Conservation (phyloP, 1,284 basidiomycete species). For the Phylloporus gajari region DNA sequence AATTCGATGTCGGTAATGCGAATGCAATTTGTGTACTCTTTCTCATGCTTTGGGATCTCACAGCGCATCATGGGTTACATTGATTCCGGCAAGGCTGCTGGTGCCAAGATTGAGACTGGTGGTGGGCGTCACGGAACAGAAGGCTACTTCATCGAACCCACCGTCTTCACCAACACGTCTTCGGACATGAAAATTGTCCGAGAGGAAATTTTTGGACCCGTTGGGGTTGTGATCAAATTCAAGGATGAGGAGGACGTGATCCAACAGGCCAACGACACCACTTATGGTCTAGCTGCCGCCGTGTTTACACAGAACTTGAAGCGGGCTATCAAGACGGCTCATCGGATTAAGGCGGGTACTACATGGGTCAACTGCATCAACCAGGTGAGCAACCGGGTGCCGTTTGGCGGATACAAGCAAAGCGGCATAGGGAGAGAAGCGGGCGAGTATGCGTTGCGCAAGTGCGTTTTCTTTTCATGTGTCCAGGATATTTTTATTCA, state of each 20-base stretch:
- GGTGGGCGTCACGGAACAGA: conserved; percentile 80
- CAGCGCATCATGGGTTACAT: conserved; percentile 91
- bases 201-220: conserved; percentile 94
- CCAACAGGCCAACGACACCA: conserved; percentile 80
- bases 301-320: conserved; percentile 54
- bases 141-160: conserved; percentile 84
- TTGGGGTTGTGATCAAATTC: conserved; percentile 81
- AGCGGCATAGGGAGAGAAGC: conserved; percentile 87
- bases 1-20: conserved; percentile 64
- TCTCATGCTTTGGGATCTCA: conserved; percentile 9
- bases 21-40: conserved; percentile 40
- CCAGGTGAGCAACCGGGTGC: conserved; percentile 71
- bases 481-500: background rate
- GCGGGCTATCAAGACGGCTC: conserved; percentile 78
- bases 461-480: background rate
- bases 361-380: conserved; percentile 85
- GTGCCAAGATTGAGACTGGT: conserved; percentile 83
- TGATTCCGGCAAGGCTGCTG: conserved; percentile 82
- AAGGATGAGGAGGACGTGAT: conserved; percentile 78
- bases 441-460: conserved; percentile 80
- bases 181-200: conserved; percentile 87
- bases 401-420: conserved; percentile 93
- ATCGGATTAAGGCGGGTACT: conserved; percentile 86
- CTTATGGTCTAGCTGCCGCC: conserved; percentile 85
- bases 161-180: conserved; percentile 84